Evolutionary conservation across 2,329 filamentous ascomycete species (phyloP), one percentile per base, ranked within the genome.

Genomic region (Cytospora leucostoma): DNA sequence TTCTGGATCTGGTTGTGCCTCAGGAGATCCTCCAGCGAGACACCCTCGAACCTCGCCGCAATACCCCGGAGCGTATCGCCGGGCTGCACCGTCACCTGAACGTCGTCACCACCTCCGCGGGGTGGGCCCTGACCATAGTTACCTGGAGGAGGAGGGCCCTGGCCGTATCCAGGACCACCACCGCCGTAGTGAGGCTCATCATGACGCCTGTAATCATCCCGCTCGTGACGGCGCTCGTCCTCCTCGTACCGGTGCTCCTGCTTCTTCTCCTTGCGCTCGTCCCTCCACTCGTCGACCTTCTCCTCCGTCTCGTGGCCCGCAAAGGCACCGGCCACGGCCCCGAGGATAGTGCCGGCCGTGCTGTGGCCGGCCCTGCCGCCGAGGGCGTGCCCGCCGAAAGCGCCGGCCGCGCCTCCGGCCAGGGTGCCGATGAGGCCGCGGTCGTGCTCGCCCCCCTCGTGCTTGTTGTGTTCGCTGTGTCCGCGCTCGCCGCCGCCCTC

Each of bases 271-370:
- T 79, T 71, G 33, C 73, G 73, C 37, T 74, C 71, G 63, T 78
- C 73, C 68, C 74, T 75, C 74, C 74, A 77, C 65, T 79, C 76
- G 4, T 69, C 69, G 3, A 74, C 73, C 8, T 71, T 75, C 58
- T 79, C 77, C 63, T 79, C 73, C 13, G 77, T 61, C 67, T 79
- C 78, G 68, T 77, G 75, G 3, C 78, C 78, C 3, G 75, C 75
- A 40, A 79, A 71, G 12, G 77, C 78, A 13, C 78, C 78, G 5
- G 71, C 76, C 7, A 79, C 60, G 7, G 73, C 76, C 11, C 77
- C 77, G n/a, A 79, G 67, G 8, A 79, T 59, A 34, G 74, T 74
- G 64, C 73, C 71, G 4, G 72, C 67, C 68, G 75, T 75, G 68
- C 70, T 72, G 57, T 72, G 70, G 58, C 68, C 68, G 1, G 65